phyloP scores from a whole-genome alignment of 2,329 filamentous ascomycete genomes.

The Alternaria rosae region DNA sequence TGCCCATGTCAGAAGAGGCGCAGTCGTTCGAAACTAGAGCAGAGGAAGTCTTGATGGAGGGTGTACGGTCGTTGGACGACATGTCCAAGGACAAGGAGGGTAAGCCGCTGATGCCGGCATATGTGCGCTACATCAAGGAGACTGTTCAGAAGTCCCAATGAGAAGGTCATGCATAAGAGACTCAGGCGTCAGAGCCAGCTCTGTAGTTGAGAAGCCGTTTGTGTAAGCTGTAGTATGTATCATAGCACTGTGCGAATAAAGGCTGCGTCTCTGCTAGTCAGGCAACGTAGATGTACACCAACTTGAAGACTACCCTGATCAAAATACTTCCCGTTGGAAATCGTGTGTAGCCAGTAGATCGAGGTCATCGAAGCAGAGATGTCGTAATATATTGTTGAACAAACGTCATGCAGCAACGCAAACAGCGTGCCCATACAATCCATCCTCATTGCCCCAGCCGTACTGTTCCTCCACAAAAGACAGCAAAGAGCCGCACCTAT shows the following conservation, averaged over 20 bases:
- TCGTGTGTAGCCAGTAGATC: background rate
- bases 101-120: background rate
- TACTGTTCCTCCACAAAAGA: too few relatives aligned
- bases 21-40: constrained; percentile 20
- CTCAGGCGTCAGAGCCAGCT: background rate
- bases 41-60: constrained; percentile 14
- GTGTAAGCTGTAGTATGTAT: background rate
- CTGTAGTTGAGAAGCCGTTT: background rate
- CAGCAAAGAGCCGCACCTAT: constrained; percentile 6
- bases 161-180: background rate
- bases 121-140: constrained; percentile 5
- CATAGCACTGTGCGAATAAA: background rate
- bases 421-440: background rate
- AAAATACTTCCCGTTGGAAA: background rate
- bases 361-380: background rate
- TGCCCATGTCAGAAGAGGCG: constrained; percentile 39
- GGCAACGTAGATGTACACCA: background rate
- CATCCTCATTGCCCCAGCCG: background rate
- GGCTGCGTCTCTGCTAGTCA: background rate
- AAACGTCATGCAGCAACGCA: background rate
- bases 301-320: background rate
- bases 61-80: constrained; percentile 7
- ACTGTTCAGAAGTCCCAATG: background rate
- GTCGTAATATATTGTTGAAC: background rate
- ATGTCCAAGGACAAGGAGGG: constrained; percentile 9